Evolutionary conservation across 805 yeast genomes (phyloP).

Genomic region (Helenozyma rhizophorensis): DNA sequence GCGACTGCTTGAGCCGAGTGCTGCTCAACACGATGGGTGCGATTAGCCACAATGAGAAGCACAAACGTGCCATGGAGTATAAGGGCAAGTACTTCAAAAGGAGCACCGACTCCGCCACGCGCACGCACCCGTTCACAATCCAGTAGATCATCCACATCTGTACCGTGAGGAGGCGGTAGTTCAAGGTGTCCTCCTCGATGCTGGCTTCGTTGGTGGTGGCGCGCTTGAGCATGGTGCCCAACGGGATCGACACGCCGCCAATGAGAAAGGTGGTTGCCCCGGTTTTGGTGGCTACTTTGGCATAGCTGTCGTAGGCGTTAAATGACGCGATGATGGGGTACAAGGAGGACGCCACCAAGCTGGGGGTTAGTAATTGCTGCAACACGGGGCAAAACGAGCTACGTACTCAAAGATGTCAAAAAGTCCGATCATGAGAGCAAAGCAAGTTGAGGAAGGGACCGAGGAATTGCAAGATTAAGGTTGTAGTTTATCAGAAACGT

Average conservation of each 20-base stretch:
- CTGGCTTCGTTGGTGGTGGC: conserved; percentile 17
- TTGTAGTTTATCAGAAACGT: neutral
- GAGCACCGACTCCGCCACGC: conserved; percentile 37
- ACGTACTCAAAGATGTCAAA: conserved; percentile 10
- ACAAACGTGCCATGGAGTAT: conserved; percentile 48
- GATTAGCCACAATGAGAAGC: conserved; percentile 42
- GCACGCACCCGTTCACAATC: conserved; percentile 51
- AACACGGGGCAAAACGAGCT: neutral
- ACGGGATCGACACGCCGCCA: conserved; percentile 38
- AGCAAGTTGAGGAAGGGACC: conserved; percentile 1
- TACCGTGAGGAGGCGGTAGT: conserved; percentile 21
- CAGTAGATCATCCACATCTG: conserved; percentile 53
- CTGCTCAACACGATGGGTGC: conserved; percentile 49
- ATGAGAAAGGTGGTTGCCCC: conserved; percentile 30
- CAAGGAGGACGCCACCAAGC: conserved; percentile 36
- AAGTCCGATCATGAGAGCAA: conserved; percentile 6
- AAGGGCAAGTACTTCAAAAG: conserved; percentile 33
- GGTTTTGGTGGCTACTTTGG: conserved; percentile 22
- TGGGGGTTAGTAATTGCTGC: conserved; percentile 8
- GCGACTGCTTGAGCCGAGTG: conserved; percentile 12
- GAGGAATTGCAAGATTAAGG: neutral
- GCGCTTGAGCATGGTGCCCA: conserved; percentile 28
- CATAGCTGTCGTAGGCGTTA: conserved; percentile 47
- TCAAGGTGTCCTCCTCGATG: conserved; percentile 17
- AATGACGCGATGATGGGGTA: conserved; percentile 62